phyloP scores from a whole-genome alignment of 495 filamentous ascomycete genomes.

The Aspergillus homomorphus region DNA sequence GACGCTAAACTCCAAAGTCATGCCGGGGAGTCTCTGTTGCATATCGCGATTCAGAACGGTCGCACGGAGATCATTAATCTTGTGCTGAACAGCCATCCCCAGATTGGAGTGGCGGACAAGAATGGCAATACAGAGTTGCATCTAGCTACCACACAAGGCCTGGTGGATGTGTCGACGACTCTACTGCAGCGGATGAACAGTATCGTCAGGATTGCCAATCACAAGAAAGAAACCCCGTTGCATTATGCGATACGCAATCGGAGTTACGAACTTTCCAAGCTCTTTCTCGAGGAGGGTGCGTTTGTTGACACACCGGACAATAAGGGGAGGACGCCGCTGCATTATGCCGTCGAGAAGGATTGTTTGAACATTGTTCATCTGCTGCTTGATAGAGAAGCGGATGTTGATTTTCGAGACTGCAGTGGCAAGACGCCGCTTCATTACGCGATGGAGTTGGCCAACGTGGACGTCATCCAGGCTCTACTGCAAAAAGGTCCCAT shows the following conservation, averaged over 20 bases:
- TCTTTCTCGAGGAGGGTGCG: neutral
- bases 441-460: neutral
- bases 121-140: slow-evolving; percentile 5
- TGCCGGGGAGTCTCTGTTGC: neutral
- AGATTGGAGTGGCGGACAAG: neutral
- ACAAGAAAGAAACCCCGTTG: slow-evolving; percentile 1
- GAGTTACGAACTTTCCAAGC: neutral
- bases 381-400: neutral
- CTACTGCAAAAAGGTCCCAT: neutral
- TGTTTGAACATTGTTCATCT: neutral
- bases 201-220: neutral
- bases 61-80: neutral
- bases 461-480: neutral
- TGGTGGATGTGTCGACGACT: neutral
- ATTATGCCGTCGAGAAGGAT: neutral
- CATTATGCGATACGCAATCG: neutral
- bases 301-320: neutral
- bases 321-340: neutral
- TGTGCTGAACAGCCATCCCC: neutral
- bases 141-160: neutral
- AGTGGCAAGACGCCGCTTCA: slow-evolving; percentile 1
- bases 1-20: neutral
- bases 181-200: neutral
- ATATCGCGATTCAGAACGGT: neutral
- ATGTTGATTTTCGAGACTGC: neutral